Evolutionary conservation across 305 asterid species (phyloP).

Genomic region (Fraxinus velutina): DNA sequence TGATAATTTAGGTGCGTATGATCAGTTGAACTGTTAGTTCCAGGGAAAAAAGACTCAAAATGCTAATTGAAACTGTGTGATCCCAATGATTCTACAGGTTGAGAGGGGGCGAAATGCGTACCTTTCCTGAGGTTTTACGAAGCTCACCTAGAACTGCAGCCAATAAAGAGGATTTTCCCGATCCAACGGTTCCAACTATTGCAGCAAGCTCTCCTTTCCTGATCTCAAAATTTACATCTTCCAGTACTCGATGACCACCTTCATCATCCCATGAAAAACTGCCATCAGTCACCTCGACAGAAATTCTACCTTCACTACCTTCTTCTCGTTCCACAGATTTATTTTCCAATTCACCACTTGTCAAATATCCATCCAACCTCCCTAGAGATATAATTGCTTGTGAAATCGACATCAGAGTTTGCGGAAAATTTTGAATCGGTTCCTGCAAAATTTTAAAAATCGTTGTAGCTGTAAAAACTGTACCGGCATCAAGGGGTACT

Average conservation of each 20-base stretch:
- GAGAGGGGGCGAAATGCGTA: slow-evolving; percentile 9
- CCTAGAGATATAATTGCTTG: slow-evolving; percentile 56
- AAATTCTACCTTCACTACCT: slow-evolving; percentile 27
- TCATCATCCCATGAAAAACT: slow-evolving; percentile 48
- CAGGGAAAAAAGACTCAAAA: not conserved
- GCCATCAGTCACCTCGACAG: slow-evolving; percentile 42
- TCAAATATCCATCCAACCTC: slow-evolving; percentile 55
- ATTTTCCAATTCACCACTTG: slow-evolving; percentile 44
- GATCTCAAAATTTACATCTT: slow-evolving; percentile 38
- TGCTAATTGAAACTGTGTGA: not conserved
- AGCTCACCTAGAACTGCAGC: slow-evolving; percentile 61
- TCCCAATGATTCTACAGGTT: not conserved
- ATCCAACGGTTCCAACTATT: slow-evolving; percentile 45
- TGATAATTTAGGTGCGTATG: not conserved
- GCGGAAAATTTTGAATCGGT: slow-evolving; percentile 59
- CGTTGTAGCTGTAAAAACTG: slow-evolving; percentile 60
- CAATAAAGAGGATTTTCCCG: slow-evolving; percentile 59
- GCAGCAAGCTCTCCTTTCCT: slow-evolving; percentile 53
- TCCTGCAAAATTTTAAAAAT: slow-evolving; percentile 58
- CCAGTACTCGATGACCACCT: slow-evolving; percentile 26
- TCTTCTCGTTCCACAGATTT: slow-evolving; percentile 41
- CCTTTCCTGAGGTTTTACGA: slow-evolving; percentile 52
- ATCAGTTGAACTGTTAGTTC: not conserved
- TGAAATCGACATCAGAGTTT: slow-evolving; percentile 43
- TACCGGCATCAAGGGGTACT: slow-evolving; percentile 42